Base-by-base conservation (phyloP, 1,139 yeast species). In the Pichia sp. region DNA sequence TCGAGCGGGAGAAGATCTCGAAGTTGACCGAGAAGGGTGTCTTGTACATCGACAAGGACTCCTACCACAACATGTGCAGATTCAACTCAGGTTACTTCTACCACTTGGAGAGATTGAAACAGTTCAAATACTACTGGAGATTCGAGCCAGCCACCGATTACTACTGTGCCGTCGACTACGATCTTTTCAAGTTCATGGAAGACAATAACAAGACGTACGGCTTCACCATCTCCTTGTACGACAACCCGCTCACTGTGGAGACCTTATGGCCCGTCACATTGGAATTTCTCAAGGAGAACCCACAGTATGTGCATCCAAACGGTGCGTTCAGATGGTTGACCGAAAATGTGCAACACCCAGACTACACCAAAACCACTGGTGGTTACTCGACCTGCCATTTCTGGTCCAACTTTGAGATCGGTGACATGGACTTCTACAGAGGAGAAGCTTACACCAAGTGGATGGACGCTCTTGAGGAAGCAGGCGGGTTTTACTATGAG, bases 341-440 rank as follows among this genome's bases (percentile, higher is more conserved):
- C 17, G 83, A 80, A 56, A 66, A 75, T 57, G 72, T 73, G 55
- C 83, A 79, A 64, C 73, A 75, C 60, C 83, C 84, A 0, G 63
- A 72, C 14, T 75, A 75, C 59, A 69, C 69, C 20, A 55, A 66
- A 53, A 68, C 77, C 5, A 74, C 78, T 6, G 65, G 67, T 48
- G 83, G 84, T 6, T 80, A 78, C 66, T 79, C 83, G 10, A 78
- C 83, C 4, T 87, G 95, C 63, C 97, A 91, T 71, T 91, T 90
- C 71, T 91, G 97, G 97, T 83, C 95, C 34, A 91, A 91, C 71
- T 91, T 91, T 66, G 97, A 91, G 68, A 91, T 91, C 63, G 96
- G 97, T 9, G 73, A 88, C 52, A 79, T 90, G 7, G 92, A 85
- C 64, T 71, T 90, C 30, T 90, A 89, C 75, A 76, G 79, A 48